Conservation (phyloP, 345 rosid species). For the Gossypium mustelinum region DNA sequence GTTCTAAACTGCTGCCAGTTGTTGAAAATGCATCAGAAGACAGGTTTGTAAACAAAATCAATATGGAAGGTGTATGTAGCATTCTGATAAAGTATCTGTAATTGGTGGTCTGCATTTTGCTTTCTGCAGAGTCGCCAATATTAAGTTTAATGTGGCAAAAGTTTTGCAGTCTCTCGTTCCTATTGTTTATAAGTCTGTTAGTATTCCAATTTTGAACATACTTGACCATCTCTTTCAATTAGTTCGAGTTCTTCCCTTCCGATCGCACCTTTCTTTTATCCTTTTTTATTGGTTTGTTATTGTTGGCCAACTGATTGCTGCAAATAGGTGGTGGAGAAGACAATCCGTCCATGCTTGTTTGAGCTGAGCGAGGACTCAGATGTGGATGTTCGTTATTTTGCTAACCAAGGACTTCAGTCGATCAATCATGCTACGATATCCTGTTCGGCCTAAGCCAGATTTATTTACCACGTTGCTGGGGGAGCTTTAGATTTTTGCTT, state of each 20-base stretch:
- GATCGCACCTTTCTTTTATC: neutral
- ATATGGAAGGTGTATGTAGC: neutral
- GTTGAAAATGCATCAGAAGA: conserved; percentile 74
- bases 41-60: conserved; percentile 39
- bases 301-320: neutral
- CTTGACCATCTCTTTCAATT: neutral
- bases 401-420: conserved; percentile 72
- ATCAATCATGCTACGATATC: conserved; percentile 77
- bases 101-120: conserved; percentile 6
- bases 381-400: conserved; percentile 85
- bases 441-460: conserved; percentile 27
- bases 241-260: neutral
- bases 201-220: conserved; percentile 20
- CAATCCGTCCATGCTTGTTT: conserved; percentile 68
- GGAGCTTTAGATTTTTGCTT: neutral
- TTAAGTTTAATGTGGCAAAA: conserved; percentile 91
- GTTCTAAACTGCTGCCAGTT: conserved; percentile 72
- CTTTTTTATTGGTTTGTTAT: neutral
- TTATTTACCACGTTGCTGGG: neutral
- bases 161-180: conserved; percentile 87
- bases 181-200: conserved; percentile 71
- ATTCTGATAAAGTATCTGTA: conserved; percentile 12
- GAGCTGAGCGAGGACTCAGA: conserved; percentile 91
- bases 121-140: conserved; percentile 78
- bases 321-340: conserved; percentile 68